A percentile compares a stretch with the other conserved stretches of the same genome.
Conservation (phyloP, 139 green algal species). For the Dunaliella primolecta region DNA sequence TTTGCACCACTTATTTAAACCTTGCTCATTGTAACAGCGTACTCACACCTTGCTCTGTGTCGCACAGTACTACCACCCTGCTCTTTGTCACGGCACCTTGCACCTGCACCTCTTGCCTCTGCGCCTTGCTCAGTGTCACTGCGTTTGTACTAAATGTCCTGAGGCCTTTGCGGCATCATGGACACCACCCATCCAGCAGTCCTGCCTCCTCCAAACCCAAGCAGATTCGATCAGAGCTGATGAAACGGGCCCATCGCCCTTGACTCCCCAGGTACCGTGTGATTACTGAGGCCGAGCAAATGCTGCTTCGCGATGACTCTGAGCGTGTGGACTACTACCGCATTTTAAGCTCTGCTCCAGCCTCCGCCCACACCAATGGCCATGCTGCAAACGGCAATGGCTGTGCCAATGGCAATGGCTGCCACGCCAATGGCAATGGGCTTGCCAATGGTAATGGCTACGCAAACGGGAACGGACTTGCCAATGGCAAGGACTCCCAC, state of each 20-base stretch:
- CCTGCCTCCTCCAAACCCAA: too few relatives aligned
- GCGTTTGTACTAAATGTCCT: too few relatives aligned
- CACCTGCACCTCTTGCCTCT: too few relatives aligned
- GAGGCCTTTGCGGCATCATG: too few relatives aligned
- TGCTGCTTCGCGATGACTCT: constrained; percentile 39
- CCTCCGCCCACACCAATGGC: not conserved
- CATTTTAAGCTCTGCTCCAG: not conserved
- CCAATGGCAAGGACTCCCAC: not conserved
- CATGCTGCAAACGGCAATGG: not conserved
- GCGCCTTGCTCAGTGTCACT: too few relatives aligned
- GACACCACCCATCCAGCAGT: too few relatives aligned
- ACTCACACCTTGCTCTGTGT: too few relatives aligned
- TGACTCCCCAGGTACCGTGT: constrained; percentile 46
- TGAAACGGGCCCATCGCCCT: not conserved
- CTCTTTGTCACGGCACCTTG: too few relatives aligned
- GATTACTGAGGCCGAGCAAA: constrained; percentile 69
- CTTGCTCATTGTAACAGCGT: too few relatives aligned
- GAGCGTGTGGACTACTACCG: constrained; percentile 34
- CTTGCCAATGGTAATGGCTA: not conserved
- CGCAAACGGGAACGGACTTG: not conserved
- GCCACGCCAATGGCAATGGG: not conserved
- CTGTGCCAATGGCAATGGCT: not conserved
- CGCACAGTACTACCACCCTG: too few relatives aligned
- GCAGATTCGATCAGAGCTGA: too few relatives aligned
- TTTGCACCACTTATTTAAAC: too few relatives aligned